Evolutionary conservation across 768 basidiomycete species (phyloP).

Genomic region (Gloeostereum incarnatum): DNA sequence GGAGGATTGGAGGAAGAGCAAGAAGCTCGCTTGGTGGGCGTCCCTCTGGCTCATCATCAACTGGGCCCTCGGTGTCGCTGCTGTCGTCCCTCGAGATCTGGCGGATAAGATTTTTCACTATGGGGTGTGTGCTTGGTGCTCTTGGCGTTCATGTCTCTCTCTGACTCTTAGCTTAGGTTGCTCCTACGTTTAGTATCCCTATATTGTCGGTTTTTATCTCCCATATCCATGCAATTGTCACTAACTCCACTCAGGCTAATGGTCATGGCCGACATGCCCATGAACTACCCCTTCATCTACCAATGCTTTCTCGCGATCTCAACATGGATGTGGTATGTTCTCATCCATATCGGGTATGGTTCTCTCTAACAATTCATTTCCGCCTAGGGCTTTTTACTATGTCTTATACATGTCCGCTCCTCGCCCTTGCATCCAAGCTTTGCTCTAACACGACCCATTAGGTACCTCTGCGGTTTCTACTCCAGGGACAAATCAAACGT

Average conservation of each 20-base stretch:
- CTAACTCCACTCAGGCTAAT: slow-evolving; percentile 26
- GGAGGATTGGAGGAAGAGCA: too few species aligned
- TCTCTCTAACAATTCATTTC: slow-evolving; percentile 7
- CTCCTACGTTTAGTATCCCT: slow-evolving; percentile 52
- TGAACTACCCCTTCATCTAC: slow-evolving; percentile 47
- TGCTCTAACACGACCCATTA: slow-evolving; percentile 8
- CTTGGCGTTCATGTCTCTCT: too few species aligned
- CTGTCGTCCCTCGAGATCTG: too few species aligned
- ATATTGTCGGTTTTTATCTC: slow-evolving; percentile 37
- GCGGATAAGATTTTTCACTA: too few species aligned
- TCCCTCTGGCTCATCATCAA: slow-evolving; percentile 52
- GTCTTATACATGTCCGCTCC: slow-evolving; percentile 40
- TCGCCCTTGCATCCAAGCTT: slow-evolving; percentile 28
- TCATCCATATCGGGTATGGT: neutral
- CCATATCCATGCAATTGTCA: neutral
- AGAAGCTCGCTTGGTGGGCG: slow-evolving; percentile 3
- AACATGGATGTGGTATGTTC: slow-evolving; percentile 54
- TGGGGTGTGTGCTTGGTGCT: too few species aligned
- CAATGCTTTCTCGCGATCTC: slow-evolving; percentile 51
- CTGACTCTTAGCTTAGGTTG: too few species aligned
- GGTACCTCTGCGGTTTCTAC: slow-evolving; percentile 35
- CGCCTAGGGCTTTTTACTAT: slow-evolving; percentile 47
- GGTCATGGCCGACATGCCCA: slow-evolving; percentile 67
- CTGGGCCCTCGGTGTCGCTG: slow-evolving; percentile 56
- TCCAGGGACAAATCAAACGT: too few species aligned